Conservation (phyloP, 2,329 filamentous ascomycete species). For the Fusarium secorum region DNA sequence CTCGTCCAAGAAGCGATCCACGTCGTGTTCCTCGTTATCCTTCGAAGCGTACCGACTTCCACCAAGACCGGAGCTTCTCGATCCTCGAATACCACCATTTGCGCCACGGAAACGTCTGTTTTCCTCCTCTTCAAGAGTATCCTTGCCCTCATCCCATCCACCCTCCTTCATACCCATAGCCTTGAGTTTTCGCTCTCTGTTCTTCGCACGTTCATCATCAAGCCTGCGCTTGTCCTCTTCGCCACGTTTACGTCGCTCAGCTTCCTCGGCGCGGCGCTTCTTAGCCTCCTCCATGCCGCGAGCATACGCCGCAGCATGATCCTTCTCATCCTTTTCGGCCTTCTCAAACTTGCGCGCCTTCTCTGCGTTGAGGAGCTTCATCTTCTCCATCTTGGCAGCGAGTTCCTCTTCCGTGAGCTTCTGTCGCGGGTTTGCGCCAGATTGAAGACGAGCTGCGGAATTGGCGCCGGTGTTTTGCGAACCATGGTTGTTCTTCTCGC, state of each 20-base stretch:
- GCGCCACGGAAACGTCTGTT: conserved; percentile 53
- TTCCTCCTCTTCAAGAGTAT: conserved; percentile 53
- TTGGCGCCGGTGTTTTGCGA: conserved; percentile 46
- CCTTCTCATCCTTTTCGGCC: conserved; percentile 63
- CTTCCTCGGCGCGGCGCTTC: conserved; percentile 60
- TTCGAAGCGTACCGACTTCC: conserved; percentile 53
- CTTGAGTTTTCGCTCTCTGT: conserved; percentile 67
- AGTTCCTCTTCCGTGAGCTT: conserved; percentile 68
- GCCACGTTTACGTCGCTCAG: conserved; percentile 58
- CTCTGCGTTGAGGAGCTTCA: conserved; percentile 66
- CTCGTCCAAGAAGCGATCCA: conserved; percentile 50
- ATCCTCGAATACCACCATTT: conserved; percentile 52
- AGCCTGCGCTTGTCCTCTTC: conserved; percentile 61
- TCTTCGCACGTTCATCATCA: conserved; percentile 67
- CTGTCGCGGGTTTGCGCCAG: conserved; percentile 65
- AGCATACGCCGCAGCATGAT: conserved; percentile 62
- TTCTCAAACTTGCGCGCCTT: conserved; percentile 67
- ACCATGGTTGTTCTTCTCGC: conserved; percentile 36
- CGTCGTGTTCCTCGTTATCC: conserved; percentile 47
- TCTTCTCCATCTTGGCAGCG: conserved; percentile 66
- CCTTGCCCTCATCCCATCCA: conserved; percentile 68
- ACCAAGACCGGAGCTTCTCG: conserved; percentile 49
- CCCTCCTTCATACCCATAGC: conserved; percentile 63
- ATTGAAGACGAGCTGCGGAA: conserved; percentile 56
- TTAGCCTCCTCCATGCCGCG: conserved; percentile 64